Evolutionary conservation across 495 filamentous ascomycete species (phyloP).

Genomic region (Thozetella sp.): DNA sequence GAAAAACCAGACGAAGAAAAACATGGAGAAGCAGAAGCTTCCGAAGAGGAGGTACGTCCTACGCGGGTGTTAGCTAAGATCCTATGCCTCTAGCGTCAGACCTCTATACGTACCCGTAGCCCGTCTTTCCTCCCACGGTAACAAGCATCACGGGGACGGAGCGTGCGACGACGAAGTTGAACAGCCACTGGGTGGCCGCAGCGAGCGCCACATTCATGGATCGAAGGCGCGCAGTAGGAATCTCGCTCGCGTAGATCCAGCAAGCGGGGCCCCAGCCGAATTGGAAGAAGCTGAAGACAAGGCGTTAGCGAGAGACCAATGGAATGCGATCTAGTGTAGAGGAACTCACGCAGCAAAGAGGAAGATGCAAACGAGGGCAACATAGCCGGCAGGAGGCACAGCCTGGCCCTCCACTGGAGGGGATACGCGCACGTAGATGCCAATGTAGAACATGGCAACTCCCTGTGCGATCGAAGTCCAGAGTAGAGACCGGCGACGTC

Average conservation of each 20-base stretch:
- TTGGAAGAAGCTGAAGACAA: conserved; percentile 59
- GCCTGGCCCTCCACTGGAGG: conserved; percentile 53
- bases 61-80: conserved; percentile 6
- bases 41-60: conserved; percentile 58
- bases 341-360: conserved; percentile 60
- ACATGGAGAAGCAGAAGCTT: conserved; percentile 68
- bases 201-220: conserved; percentile 71
- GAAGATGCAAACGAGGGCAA: conserved; percentile 72
- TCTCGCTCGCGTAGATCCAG: conserved; percentile 78
- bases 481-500: conserved; percentile 67
- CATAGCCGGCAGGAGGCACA: conserved; percentile 53
- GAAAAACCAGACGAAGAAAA: conserved; percentile 70
- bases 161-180: conserved; percentile 70
- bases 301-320: neutral
- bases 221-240: conserved; percentile 71
- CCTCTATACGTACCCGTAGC: conserved; percentile 50
- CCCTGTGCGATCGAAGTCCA: conserved; percentile 74
- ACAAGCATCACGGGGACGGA: conserved; percentile 66
- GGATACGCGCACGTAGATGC: conserved; percentile 73
- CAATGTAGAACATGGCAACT: conserved; percentile 78
- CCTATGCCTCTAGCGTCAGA: neutral
- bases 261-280: conserved; percentile 81
- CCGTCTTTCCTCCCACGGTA: conserved; percentile 59
- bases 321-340: neutral
- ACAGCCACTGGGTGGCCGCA: conserved; percentile 71